A percentile compares a stretch with the other conserved stretches of the same genome.
Evolutionary conservation across 257 asterid species (phyloP).

Genomic region (Agastache rugosa): DNA sequence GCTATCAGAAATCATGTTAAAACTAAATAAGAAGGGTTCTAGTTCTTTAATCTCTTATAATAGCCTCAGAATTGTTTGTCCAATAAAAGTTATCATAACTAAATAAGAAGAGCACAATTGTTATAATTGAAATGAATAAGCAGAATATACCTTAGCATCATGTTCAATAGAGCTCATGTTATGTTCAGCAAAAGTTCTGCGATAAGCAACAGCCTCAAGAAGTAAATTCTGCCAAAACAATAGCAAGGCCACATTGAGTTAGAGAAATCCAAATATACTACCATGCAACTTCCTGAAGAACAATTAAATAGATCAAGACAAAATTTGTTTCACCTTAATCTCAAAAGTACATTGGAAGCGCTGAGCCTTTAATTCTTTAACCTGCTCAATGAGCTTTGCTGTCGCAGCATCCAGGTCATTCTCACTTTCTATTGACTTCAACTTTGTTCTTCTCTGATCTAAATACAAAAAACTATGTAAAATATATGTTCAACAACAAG

Average conservation of each 20-base stretch:
- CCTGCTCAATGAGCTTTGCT: conserved; percentile 55
- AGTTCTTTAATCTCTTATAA: neutral
- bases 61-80: neutral
- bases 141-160: conserved; percentile 68
- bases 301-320: conserved; percentile 23
- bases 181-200: conserved; percentile 71
- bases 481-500: conserved; percentile 5
- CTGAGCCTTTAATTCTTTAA: conserved; percentile 63
- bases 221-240: conserved; percentile 64
- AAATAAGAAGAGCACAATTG: conserved; percentile 17
- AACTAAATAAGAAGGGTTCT: neutral
- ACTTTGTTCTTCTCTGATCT: conserved; percentile 60
- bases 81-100: conserved; percentile 15
- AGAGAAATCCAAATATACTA: conserved; percentile 27
- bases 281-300: conserved; percentile 33
- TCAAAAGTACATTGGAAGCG: conserved; percentile 58
- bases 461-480: conserved; percentile 31
- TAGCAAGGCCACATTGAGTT: conserved; percentile 27
- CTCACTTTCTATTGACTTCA: conserved; percentile 67
- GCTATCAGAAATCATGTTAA: neutral
- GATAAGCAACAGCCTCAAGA: conserved; percentile 69
- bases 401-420: conserved; percentile 62
- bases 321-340: conserved; percentile 60
- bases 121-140: conserved; percentile 20
- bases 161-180: conserved; percentile 68